A percentile compares a stretch with the other conserved stretches of the same genome.
phyloP scores from a whole-genome alignment of 768 basidiomycete genomes.

The Boletus sp. region DNA sequence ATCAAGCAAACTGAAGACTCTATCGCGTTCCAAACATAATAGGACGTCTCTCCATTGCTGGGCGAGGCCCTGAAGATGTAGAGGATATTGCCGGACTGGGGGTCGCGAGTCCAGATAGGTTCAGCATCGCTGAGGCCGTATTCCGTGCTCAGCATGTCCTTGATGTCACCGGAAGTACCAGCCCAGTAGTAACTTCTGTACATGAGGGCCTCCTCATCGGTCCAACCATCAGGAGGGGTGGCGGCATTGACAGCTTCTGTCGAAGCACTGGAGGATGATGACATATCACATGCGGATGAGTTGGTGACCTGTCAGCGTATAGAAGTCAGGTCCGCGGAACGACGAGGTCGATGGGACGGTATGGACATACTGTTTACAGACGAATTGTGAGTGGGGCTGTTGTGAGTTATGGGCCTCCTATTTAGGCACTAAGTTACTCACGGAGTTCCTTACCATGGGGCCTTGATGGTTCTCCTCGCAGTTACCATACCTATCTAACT shows the following conservation, averaged over 20 bases:
- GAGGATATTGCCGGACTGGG: background rate
- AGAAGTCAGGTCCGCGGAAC: background rate
- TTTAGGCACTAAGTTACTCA: too few species aligned
- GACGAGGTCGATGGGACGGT: too few species aligned
- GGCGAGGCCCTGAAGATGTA: background rate
- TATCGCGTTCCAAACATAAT: constrained; percentile 6
- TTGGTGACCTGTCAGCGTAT: background rate
- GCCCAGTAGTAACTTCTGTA: background rate
- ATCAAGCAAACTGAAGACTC: background rate
- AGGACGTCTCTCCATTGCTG: background rate
- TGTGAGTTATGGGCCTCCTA: too few species aligned
- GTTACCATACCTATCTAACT: too few species aligned
- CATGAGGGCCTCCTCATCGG: background rate
- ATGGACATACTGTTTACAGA: too few species aligned
- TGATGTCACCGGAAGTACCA: constrained; percentile 1
- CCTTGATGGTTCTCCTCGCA: too few species aligned
- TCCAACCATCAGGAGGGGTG: background rate
- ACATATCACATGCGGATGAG: background rate
- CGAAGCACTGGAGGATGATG: background rate
- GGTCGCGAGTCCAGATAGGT: background rate
- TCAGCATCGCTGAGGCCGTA: background rate
- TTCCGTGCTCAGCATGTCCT: background rate
- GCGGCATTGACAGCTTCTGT: background rate
- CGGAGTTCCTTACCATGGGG: too few species aligned
- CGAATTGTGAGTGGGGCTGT: too few species aligned